phyloP scores from a whole-genome alignment of 202 grass and related monocot genomes.

The Saccharum hybrid region DNA sequence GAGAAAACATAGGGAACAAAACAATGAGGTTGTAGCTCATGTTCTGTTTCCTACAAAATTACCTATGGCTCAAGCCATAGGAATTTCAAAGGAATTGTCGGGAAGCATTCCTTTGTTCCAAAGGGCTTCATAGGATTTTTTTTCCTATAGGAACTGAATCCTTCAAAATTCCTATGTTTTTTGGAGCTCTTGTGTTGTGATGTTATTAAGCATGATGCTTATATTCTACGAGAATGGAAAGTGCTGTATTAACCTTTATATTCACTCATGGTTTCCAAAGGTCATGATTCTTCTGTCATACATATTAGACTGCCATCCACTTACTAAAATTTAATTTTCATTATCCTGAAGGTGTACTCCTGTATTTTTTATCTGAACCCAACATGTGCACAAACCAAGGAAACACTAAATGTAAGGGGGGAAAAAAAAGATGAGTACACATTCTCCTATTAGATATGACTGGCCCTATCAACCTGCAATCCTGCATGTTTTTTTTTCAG shows the following conservation, averaged over 20 bases:
- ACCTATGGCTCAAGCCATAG: neutral
- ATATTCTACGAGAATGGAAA: neutral
- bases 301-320: neutral
- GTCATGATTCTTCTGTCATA: slow-evolving; percentile 13
- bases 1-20: neutral
- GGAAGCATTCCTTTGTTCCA: neutral
- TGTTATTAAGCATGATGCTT: slow-evolving; percentile 20
- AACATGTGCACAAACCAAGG: neutral
- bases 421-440: neutral
- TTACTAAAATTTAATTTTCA: neutral
- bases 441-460: neutral
- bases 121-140: neutral
- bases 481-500: slow-evolving; percentile 5
- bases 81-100: neutral
- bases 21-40: neutral
- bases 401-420: neutral
- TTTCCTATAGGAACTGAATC: neutral
- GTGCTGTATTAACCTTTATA: neutral
- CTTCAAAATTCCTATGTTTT: slow-evolving; percentile 9
- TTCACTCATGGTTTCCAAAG: neutral
- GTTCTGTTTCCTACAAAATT: neutral
- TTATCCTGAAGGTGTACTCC: neutral
- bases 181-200: neutral
- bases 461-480: neutral
- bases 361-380: neutral